phyloP scores from a whole-genome alignment of 2,329 filamentous ascomycete species.

The Thielaviopsis cerberus region DNA sequence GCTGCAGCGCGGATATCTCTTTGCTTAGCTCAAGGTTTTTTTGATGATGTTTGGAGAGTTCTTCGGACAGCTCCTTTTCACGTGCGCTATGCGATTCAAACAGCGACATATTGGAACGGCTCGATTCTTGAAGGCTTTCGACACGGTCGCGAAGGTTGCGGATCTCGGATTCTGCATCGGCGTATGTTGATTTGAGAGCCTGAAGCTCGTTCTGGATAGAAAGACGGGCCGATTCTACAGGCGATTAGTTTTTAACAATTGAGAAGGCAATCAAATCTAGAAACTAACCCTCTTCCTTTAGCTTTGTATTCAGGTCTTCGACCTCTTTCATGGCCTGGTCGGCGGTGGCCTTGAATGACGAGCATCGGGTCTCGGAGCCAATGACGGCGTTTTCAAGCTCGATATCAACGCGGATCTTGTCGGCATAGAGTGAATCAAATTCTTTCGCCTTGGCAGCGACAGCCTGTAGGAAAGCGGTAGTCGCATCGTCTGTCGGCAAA shows the following conservation, averaged over 20 bases:
- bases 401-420: slow-evolving; percentile 77
- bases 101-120: slow-evolving; percentile 73
- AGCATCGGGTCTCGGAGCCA: slow-evolving; percentile 63
- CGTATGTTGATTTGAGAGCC: slow-evolving; percentile 53
- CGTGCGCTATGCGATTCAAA: slow-evolving; percentile 78
- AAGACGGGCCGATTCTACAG: slow-evolving; percentile 54
- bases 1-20: slow-evolving; percentile 64
- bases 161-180: slow-evolving; percentile 55
- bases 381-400: slow-evolving; percentile 83
- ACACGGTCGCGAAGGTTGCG: slow-evolving; percentile 68
- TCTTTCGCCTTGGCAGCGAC: slow-evolving; percentile 66
- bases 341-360: slow-evolving; percentile 60
- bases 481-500: slow-evolving; percentile 51
- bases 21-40: slow-evolving; percentile 71
- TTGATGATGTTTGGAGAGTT: slow-evolving; percentile 74
- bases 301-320: slow-evolving; percentile 60
- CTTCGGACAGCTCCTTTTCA: slow-evolving; percentile 68
- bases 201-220: slow-evolving; percentile 67
- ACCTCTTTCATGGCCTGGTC: slow-evolving; percentile 73
- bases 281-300: slow-evolving; percentile 59
- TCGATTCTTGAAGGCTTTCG: slow-evolving; percentile 71
- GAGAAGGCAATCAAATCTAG: background rate
- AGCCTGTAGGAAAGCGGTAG: slow-evolving; percentile 54
- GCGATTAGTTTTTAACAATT: background rate
- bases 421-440: slow-evolving; percentile 61